A percentile compares a stretch with the other conserved stretches of the same genome.
Conservation (phyloP, 176 grass and related monocot genomes). For the Aegilops sharonensis region DNA sequence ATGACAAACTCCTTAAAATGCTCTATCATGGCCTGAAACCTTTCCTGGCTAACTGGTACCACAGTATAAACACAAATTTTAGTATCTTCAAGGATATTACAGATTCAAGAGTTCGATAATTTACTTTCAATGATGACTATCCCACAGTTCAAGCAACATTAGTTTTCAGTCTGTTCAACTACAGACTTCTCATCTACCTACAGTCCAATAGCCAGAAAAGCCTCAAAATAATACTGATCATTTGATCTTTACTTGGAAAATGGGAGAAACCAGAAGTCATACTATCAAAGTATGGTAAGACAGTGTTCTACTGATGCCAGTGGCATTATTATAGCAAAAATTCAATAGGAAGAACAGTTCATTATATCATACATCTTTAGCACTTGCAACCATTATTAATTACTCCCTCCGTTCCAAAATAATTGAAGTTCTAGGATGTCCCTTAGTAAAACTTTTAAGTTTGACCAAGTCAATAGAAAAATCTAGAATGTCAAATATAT, state of each 20-base stretch:
- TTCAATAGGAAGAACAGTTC: not conserved
- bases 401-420: too few relatives aligned
- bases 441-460: too few relatives aligned
- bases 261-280: not conserved
- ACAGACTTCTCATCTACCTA: not conserved
- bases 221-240: not conserved
- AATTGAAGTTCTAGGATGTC: too few relatives aligned
- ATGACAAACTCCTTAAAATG: conserved; percentile 1
- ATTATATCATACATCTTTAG: not conserved
- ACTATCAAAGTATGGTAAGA: not conserved
- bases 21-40: conserved; percentile 15
- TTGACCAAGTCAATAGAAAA: too few relatives aligned
- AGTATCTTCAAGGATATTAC: not conserved
- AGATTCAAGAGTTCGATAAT: not conserved
- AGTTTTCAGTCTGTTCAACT: not conserved
- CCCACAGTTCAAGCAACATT: not conserved
- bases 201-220: not conserved
- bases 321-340: not conserved
- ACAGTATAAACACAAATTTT: conserved; percentile 6
- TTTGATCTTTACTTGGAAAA: not conserved
- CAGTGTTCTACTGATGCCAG: not conserved
- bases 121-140: not conserved
- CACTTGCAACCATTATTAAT: too few relatives aligned
- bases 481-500: too few relatives aligned
- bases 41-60: not conserved